A percentile compares a stretch with the other conserved stretches of the same genome.
phyloP scores from a whole-genome alignment of 2,329 filamentous ascomycete genomes.

The Diplodia mutila region DNA sequence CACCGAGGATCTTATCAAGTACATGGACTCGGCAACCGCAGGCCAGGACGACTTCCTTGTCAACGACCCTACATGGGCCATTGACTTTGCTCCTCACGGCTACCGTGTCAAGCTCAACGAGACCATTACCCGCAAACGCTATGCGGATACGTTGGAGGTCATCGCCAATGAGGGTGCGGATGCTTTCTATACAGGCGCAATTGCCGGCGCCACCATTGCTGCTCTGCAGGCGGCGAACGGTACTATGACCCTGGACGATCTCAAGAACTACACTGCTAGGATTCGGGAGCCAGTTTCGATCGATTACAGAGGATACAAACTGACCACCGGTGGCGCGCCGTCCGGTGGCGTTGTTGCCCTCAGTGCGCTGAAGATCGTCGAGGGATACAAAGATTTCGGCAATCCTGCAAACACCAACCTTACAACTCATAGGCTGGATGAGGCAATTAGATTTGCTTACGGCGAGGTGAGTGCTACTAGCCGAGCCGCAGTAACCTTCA shows the following conservation, averaged over 20 bases:
- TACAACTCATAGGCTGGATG: slow-evolving; percentile 79
- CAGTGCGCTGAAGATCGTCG: slow-evolving; percentile 78
- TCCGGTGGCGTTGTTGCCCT: slow-evolving; percentile 77
- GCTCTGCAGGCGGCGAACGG: slow-evolving; percentile 72
- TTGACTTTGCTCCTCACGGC: slow-evolving; percentile 87
- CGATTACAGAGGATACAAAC: slow-evolving; percentile 65
- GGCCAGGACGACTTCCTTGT: slow-evolving; percentile 67
- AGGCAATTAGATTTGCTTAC: slow-evolving; percentile 90
- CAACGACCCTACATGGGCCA: slow-evolving; percentile 76
- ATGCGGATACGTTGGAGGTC: slow-evolving; percentile 75
- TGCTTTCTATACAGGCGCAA: slow-evolving; percentile 73
- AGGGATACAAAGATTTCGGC: slow-evolving; percentile 71
- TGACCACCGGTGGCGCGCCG: slow-evolving; percentile 73
- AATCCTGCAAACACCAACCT: slow-evolving; percentile 62
- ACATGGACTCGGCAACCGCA: slow-evolving; percentile 64
- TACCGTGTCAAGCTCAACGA: slow-evolving; percentile 73
- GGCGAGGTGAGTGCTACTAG: slow-evolving; percentile 49
- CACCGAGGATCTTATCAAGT: slow-evolving; percentile 72
- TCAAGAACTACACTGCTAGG: slow-evolving; percentile 72
- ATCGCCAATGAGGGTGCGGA: slow-evolving; percentile 75
- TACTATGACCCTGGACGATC: slow-evolving; percentile 82
- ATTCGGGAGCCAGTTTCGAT: slow-evolving; percentile 63
- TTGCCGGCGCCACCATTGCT: slow-evolving; percentile 74
- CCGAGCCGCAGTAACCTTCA: too few relatives aligned
- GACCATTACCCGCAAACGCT: slow-evolving; percentile 77